A percentile compares a stretch with the other conserved stretches of the same genome.
phyloP scores from a whole-genome alignment of 1,139 yeast genomes.

The Diutina scorzettiae region DNA sequence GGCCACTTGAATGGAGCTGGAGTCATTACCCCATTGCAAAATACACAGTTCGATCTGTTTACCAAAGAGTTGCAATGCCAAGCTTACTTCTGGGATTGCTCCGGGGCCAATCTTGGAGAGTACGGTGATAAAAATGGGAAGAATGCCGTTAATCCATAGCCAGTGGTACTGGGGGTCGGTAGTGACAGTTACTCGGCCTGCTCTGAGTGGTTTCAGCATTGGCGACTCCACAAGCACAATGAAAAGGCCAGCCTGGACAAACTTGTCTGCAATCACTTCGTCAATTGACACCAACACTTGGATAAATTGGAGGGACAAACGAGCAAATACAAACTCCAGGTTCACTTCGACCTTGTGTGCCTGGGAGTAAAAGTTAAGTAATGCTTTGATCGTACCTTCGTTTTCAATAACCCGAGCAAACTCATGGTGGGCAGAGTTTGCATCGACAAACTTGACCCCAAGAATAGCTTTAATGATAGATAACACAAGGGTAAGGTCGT shows the following conservation, averaged over 20 bases:
- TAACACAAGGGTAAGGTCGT: conserved; percentile 53
- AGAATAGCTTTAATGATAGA: conserved; percentile 17
- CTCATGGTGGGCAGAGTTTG: conserved; percentile 35
- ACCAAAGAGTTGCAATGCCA: conserved; percentile 51
- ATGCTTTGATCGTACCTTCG: conserved; percentile 48
- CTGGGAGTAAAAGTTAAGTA: conserved; percentile 55
- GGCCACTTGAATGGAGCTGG: conserved; percentile 42
- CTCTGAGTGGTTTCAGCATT: conserved; percentile 52
- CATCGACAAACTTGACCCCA: conserved; percentile 31
- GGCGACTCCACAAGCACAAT: conserved; percentile 66
- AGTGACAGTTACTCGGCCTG: conserved; percentile 46
- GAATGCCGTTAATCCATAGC: conserved; percentile 73
- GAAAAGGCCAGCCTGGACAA: conserved; percentile 55
- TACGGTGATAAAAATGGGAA: conserved; percentile 54
- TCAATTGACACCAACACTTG: conserved; percentile 51
- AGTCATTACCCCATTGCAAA: conserved; percentile 57
- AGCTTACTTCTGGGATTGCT: conserved; percentile 50
- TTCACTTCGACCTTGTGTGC: conserved; percentile 51
- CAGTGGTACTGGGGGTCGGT: conserved; percentile 46
- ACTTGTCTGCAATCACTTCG: conserved; percentile 51
- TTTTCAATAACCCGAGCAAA: conserved; percentile 29
- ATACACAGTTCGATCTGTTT: conserved; percentile 56
- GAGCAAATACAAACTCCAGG: conserved; percentile 62
- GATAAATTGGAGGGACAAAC: conserved; percentile 55
- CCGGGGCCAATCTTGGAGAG: conserved; percentile 46